Percentiles rank a stretch among this genome's conserved stretches.
Evolutionary conservation across 2,329 filamentous ascomycete species (phyloP).

Genomic region (Ophioceras dolichostomum): DNA sequence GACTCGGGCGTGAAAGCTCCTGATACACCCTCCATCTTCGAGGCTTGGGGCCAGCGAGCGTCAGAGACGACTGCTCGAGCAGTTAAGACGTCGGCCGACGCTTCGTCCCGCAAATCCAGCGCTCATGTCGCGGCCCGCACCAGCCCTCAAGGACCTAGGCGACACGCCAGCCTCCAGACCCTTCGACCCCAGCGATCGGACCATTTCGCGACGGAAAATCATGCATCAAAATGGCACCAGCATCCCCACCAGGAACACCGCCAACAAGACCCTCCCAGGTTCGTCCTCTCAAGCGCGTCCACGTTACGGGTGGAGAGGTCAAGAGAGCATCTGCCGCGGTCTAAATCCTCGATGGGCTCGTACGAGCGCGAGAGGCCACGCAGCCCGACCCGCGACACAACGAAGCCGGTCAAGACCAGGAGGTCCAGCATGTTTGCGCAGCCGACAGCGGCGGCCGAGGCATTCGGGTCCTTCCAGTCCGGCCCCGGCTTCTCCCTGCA

Average conservation of each 20-base stretch:
- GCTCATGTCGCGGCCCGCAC: neutral
- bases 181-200: conserved; percentile 3
- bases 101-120: neutral
- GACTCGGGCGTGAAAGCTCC: conserved; percentile 5
- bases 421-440: conserved; percentile 13
- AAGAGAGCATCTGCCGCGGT: conserved; percentile 11
- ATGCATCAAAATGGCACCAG: no score
- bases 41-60: conserved; percentile 7
- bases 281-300: neutral
- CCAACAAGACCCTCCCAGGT: neutral
- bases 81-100: neutral
- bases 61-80: neutral
- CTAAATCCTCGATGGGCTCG: conserved; percentile 20
- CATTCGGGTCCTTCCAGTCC: neutral
- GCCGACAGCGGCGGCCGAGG: conserved; percentile 1
- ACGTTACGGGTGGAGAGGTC: no score
- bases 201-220: no score
- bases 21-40: conserved; percentile 11
- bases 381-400: neutral
- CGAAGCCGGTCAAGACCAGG: conserved; percentile 8
- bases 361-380: conserved; percentile 11
- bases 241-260: no score
- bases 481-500: neutral
- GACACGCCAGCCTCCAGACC: conserved; percentile 4
- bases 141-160: neutral